phyloP scores from a whole-genome alignment of 202 grass and related monocot genomes.

The Bolboschoenoplectus hybrid region DNA sequence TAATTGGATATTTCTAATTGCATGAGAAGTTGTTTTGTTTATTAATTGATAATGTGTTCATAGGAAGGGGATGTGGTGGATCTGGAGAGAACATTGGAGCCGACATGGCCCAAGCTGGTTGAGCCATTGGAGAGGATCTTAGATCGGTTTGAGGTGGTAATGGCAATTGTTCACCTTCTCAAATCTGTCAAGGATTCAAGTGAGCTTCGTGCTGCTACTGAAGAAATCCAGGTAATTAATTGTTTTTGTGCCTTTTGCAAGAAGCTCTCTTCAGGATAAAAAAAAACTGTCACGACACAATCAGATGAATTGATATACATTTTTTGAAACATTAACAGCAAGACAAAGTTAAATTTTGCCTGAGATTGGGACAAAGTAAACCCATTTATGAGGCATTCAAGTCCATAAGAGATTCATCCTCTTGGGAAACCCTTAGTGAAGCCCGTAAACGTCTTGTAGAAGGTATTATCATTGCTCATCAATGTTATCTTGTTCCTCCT shows the following conservation, averaged over 20 bases:
- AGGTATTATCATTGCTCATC: constrained; percentile 44
- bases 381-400: constrained; percentile 75
- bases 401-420: constrained; percentile 64
- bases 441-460: constrained; percentile 77
- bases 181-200: constrained; percentile 80
- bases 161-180: constrained; percentile 75
- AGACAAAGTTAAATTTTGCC: constrained; percentile 75
- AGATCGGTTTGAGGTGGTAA: constrained; percentile 65
- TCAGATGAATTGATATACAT: neutral
- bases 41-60: neutral
- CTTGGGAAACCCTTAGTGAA: constrained; percentile 63
- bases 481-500: neutral
- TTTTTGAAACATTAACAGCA: constrained; percentile 45
- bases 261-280: neutral
- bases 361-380: constrained; percentile 79
- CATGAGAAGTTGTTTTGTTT: neutral
- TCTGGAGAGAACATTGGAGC: constrained; percentile 69
- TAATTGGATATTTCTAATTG: neutral
- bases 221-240: constrained; percentile 71
- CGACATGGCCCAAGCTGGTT: constrained; percentile 71
- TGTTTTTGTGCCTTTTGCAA: neutral
- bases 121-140: constrained; percentile 79
- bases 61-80: constrained; percentile 71
- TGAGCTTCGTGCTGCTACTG: constrained; percentile 65
- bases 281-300: neutral